phyloP scores from a whole-genome alignment of 192 early-diverging fungal genomes.

The Rhizoclosmatium sp. region DNA sequence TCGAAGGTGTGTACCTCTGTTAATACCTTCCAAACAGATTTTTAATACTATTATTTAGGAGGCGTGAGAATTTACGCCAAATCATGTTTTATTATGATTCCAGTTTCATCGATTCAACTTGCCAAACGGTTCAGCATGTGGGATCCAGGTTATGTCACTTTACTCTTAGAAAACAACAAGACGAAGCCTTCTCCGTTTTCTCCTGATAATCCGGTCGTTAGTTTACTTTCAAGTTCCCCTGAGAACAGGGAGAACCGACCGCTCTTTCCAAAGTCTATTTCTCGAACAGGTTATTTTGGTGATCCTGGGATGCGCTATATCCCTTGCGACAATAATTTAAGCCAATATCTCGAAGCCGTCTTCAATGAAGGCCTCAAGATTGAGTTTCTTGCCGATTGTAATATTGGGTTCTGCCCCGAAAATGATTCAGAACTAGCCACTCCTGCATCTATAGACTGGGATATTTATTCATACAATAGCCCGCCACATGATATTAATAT shows the following conservation, averaged over 20 bases:
- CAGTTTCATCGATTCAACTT: background rate
- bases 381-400: conserved; percentile 32
- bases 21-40: background rate
- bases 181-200: background rate
- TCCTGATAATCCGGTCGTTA: background rate
- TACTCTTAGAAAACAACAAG: background rate
- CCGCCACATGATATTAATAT: conserved; percentile 17
- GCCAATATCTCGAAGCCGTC: background rate
- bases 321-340: conserved; percentile 16
- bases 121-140: background rate
- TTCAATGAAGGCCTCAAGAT: conserved; percentile 21
- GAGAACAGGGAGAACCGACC: conserved; percentile 8
- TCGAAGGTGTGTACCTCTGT: conserved; percentile 16
- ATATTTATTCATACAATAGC: background rate
- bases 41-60: background rate
- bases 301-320: conserved; percentile 31
- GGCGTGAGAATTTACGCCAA: conserved; percentile 22
- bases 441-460: background rate
- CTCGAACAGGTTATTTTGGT: conserved; percentile 30
- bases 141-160: conserved; percentile 33
- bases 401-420: conserved; percentile 17
- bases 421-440: background rate
- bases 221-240: background rate
- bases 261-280: conserved; percentile 25
- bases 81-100: conserved; percentile 15